These are phyloP conservation scores for Ganoderma boninense DNA, from an alignment of 1,284 basidiomycete species.

Conservation along the genomic window DNA sequence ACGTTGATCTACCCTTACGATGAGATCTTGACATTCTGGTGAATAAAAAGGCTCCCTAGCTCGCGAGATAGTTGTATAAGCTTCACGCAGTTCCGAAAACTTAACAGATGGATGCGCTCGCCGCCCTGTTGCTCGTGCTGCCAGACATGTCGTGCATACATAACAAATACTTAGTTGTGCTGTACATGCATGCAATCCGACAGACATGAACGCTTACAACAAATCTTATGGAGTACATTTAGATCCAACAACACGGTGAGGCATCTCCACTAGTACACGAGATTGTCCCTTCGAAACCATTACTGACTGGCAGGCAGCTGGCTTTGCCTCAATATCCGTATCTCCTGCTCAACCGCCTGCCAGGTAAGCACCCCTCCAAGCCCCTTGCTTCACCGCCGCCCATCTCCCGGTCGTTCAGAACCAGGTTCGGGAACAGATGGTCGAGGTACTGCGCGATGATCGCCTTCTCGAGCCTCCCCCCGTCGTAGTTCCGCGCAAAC, in stretches of 20 bases:
- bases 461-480: constrained; percentile 1
- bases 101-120: no score
- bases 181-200: not conserved
- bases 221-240: not conserved
- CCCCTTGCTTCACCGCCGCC: not conserved
- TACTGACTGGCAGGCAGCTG: not conserved
- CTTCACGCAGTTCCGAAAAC: no score
- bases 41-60: no score
- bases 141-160: no score
- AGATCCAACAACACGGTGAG: not conserved
- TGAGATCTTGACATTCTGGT: no score
- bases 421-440: constrained; percentile 23
- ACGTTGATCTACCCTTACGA: not conserved
- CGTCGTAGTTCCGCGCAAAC: constrained; percentile 1
- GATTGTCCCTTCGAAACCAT: not conserved
- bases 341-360: constrained; percentile 15
- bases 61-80: no score
- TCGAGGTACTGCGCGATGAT: constrained; percentile 24
- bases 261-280: not conserved
- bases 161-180: not conserved
- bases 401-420: constrained; percentile 4
- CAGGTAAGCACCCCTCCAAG: not conserved
- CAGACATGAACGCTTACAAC: not conserved
- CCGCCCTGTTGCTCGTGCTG: no score
- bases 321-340: constrained; percentile 5